Evolutionary conservation across 345 rosid species (phyloP).

Genomic region (Lagerstroemia speciosa): DNA sequence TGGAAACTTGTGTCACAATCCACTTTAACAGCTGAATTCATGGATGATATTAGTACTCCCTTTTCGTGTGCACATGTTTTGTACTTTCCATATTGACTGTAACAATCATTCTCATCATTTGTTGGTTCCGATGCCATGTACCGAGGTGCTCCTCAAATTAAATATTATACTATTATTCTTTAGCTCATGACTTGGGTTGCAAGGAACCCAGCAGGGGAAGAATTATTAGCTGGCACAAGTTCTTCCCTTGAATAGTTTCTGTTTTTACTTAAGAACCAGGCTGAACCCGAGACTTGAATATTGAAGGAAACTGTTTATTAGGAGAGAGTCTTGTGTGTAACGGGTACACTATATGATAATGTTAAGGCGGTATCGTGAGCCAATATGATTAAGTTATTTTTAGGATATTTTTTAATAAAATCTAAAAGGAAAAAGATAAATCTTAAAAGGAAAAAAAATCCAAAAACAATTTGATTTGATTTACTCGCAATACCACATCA

Average conservation of each 20-base stretch:
- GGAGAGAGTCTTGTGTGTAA: too few species aligned
- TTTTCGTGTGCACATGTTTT: not conserved
- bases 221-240: conserved; percentile 15
- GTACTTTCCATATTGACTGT: conserved; percentile 31
- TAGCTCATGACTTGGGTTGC: conserved; percentile 7
- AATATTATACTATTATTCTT: not conserved
- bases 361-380: too few species aligned
- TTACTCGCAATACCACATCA: too few species aligned
- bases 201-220: conserved; percentile 10
- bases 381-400: too few species aligned
- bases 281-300: not conserved
- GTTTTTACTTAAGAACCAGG: not conserved
- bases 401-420: too few species aligned
- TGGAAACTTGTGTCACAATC: conserved; percentile 43
- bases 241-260: not conserved
- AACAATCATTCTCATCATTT: conserved; percentile 27
- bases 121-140: conserved; percentile 13
- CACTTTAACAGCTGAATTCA: conserved; percentile 31
- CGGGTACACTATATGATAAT: too few species aligned
- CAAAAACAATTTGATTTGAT: too few species aligned
- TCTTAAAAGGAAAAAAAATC: too few species aligned
- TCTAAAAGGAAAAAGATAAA: too few species aligned
- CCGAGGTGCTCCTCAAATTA: not conserved
- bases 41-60: conserved; percentile 18
- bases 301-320: not conserved